These are phyloP conservation scores for Spiraea crenata DNA, from an alignment of 331 rosid genomes.

Conservation along the genomic window DNA sequence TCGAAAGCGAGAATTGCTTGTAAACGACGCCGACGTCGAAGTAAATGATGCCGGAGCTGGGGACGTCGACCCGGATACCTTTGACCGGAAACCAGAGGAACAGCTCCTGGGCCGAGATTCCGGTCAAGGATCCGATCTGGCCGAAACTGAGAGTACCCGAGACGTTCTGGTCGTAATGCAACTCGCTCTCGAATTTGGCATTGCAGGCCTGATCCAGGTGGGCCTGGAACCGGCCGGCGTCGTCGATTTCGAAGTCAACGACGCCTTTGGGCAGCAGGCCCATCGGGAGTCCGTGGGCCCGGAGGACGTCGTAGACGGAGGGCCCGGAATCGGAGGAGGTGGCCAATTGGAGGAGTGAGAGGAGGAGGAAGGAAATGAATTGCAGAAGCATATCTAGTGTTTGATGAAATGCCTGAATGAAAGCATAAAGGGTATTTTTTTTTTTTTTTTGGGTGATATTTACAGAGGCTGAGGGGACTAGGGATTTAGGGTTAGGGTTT, in stretches of 20 bases:
- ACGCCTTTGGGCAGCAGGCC: slow-evolving; percentile 77
- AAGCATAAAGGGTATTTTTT: background rate
- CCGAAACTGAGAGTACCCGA: slow-evolving; percentile 63
- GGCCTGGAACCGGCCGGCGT: slow-evolving; percentile 51
- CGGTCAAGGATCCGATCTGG: slow-evolving; percentile 56
- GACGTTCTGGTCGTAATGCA: slow-evolving; percentile 79
- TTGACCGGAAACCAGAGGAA: slow-evolving; percentile 83
- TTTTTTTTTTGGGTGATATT: background rate
- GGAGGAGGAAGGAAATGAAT: slow-evolving; percentile 3
- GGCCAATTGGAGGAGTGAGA: slow-evolving; percentile 12
- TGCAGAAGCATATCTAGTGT: slow-evolving; percentile 28
- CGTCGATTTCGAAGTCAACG: slow-evolving; percentile 44
- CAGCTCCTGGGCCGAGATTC: slow-evolving; percentile 75
- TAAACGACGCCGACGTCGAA: slow-evolving; percentile 74
- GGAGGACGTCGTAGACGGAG: slow-evolving; percentile 66
- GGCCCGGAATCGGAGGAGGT: background rate
- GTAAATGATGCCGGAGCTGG: slow-evolving; percentile 76
- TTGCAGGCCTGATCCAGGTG: slow-evolving; percentile 79
- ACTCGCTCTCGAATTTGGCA: slow-evolving; percentile 77
- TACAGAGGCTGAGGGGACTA: background rate
- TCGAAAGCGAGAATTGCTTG: slow-evolving; percentile 70
- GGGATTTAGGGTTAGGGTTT: slow-evolving; percentile 22
- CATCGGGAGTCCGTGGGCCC: slow-evolving; percentile 68
- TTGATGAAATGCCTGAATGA: background rate
- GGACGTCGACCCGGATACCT: slow-evolving; percentile 75